These are phyloP conservation scores for Cymodocea nodosa DNA, from an alignment of 116 monocot genomes.

Conservation along the genomic window DNA sequence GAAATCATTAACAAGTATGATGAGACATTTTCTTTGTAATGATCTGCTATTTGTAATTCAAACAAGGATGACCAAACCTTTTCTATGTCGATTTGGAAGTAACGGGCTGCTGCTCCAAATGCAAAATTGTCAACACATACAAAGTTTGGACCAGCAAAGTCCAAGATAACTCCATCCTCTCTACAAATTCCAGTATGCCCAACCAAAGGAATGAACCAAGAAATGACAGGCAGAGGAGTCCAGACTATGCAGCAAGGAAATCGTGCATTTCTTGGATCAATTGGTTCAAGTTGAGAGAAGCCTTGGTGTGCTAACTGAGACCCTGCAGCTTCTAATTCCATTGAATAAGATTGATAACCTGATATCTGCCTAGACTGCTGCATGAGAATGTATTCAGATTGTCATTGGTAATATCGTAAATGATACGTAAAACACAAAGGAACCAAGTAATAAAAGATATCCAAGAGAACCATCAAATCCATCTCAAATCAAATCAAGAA, in stretches of 20 bases:
- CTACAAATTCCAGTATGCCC: slow-evolving; percentile 89
- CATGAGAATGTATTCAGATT: not conserved
- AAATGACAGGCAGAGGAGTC: slow-evolving; percentile 78
- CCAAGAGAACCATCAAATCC: too few species aligned
- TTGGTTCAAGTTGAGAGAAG: slow-evolving; percentile 22
- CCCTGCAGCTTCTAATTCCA: slow-evolving; percentile 25
- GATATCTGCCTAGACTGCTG: not conserved
- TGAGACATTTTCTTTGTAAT: not conserved
- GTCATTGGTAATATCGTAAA: too few species aligned
- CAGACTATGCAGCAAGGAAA: slow-evolving; percentile 94
- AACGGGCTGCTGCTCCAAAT: slow-evolving; percentile 70
- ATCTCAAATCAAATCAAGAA: too few species aligned
- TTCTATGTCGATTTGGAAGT: slow-evolving; percentile 54
- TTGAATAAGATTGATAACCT: slow-evolving; percentile 2
- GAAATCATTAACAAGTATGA: not conserved
- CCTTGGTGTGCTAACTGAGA: not conserved
- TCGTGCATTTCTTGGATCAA: slow-evolving; percentile 64
- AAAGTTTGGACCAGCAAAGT: slow-evolving; percentile 86
- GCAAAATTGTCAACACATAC: slow-evolving; percentile 80
- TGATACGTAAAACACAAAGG: too few species aligned
- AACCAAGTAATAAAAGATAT: too few species aligned
- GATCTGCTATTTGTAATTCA: not conserved
- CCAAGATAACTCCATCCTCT: slow-evolving; percentile 94
- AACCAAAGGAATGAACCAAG: slow-evolving; percentile 87
- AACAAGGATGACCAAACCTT: slow-evolving; percentile 25